Conservation (phyloP, 345 rosid species). For the Angophora floribunda region DNA sequence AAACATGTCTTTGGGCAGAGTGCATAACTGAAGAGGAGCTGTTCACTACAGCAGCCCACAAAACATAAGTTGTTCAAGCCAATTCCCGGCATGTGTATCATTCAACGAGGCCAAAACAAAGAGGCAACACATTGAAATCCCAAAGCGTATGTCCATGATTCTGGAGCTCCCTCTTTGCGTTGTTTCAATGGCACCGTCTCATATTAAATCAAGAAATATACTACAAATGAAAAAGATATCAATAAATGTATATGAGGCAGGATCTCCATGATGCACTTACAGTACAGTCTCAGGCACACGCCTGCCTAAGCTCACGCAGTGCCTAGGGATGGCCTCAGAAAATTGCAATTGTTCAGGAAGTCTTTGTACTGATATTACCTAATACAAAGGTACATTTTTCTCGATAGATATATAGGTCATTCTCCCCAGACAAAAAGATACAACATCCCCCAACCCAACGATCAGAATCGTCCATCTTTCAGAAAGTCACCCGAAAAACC, state of each 20-base stretch:
- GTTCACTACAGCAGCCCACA: not conserved
- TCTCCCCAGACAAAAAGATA: not conserved
- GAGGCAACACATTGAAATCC: not conserved
- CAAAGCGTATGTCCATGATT: not conserved
- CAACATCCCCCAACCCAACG: not conserved
- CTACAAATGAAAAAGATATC: not conserved
- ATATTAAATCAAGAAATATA: not conserved
- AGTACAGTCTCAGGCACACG: not conserved
- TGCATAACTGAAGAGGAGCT: not conserved
- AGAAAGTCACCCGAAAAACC: not conserved
- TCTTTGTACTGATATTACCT: not conserved
- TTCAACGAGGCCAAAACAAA: not conserved
- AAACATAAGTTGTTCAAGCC: not conserved
- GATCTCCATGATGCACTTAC: not conserved
- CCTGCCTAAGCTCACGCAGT: not conserved
- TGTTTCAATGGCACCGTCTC: not conserved
- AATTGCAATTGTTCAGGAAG: not conserved
- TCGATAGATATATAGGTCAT: not conserved
- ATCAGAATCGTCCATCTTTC: not conserved
- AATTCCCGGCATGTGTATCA: not conserved
- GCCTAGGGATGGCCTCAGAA: not conserved
- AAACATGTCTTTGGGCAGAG: not conserved
- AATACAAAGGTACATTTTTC: not conserved
- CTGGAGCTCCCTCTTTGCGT: not conserved
- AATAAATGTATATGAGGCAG: not conserved